These are phyloP conservation scores for Cryptosporidium xiaoi DNA, from an alignment of 169 alveolate genomes.

Conservation along the genomic window DNA sequence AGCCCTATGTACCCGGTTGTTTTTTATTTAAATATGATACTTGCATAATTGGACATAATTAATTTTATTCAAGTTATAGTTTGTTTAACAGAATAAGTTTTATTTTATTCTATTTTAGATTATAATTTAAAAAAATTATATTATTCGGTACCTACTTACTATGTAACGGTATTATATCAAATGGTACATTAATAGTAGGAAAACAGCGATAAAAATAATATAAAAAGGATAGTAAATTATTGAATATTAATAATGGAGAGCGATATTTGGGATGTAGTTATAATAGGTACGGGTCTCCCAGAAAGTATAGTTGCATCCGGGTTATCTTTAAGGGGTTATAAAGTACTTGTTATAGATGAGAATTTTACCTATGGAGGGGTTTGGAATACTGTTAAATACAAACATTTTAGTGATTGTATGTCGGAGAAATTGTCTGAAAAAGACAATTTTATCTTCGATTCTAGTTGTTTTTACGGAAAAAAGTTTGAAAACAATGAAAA, in stretches of 20 bases:
- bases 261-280: slow-evolving; percentile 52
- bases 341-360: slow-evolving; percentile 34
- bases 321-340: slow-evolving; percentile 48
- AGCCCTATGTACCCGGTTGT: too few species aligned
- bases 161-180: too few species aligned
- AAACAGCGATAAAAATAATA: background rate
- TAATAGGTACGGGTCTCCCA: slow-evolving; percentile 46
- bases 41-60: too few species aligned
- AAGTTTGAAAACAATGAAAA: background rate
- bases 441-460: background rate
- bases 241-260: background rate
- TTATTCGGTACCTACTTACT: too few species aligned
- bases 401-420: slow-evolving; percentile 16
- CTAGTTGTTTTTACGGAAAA: slow-evolving; percentile 13
- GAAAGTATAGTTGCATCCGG: slow-evolving; percentile 70
- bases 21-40: too few species aligned
- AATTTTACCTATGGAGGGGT: slow-evolving; percentile 48
- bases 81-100: too few species aligned
- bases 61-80: too few species aligned
- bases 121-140: too few species aligned
- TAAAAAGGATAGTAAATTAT: background rate
- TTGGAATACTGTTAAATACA: slow-evolving; percentile 34
- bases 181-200: background rate
- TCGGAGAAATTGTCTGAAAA: slow-evolving; percentile 2
- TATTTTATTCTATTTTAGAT: too few species aligned